Base-by-base conservation (phyloP, 441 rosid genomes). In the Breynia disticha region DNA sequence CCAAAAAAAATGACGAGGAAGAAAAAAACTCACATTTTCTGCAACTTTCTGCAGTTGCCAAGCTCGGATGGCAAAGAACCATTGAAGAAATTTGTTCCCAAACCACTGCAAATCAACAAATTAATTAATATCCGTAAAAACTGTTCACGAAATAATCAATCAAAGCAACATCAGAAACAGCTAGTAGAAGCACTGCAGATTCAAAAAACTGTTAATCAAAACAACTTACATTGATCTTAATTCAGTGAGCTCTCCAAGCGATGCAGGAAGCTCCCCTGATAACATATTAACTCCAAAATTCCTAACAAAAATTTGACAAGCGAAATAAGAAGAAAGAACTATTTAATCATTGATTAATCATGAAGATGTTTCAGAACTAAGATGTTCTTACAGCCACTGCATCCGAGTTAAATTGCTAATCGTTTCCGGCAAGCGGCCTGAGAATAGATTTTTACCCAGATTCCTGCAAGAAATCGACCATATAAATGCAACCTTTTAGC, bases 41-140 rank as follows among this genome's bases (percentile, higher is more conserved):
- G 46, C 35, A 87, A 69, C 52, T 46, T 75, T 10, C 48, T 54
- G 39, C 80, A 76, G 45, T 69, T 73, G 9, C 94, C 94, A 60
- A 82, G 77, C 72, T 70, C 83, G 19, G 79, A 60, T 15, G 88
- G 96, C 42, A 87, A 55, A 53, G 79, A 54, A 58, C 94, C 90
- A 10, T 79, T 62, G 72, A 87, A 87, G 62, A 69, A 80, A 67
- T 87, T 87, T 50, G 79, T 35, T 46, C 71, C 78, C 55, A 87
- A 57, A 2, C 56, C 67, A 49, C 96, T 87, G 61, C 45, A 57
- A 24, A 59, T 46, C 51, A 64, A 21, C 12, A 56, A 28, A 28
- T 28, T 4, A 44, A 50, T 9, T 44, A 47, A 70, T 52, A 28
- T 59, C 22, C 39, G 61, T 58, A 32, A 19, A 48, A 54, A 28